Base-by-base conservation (phyloP, 2,329 filamentous ascomycete genomes). In the Colletotrichum sp. region DNA sequence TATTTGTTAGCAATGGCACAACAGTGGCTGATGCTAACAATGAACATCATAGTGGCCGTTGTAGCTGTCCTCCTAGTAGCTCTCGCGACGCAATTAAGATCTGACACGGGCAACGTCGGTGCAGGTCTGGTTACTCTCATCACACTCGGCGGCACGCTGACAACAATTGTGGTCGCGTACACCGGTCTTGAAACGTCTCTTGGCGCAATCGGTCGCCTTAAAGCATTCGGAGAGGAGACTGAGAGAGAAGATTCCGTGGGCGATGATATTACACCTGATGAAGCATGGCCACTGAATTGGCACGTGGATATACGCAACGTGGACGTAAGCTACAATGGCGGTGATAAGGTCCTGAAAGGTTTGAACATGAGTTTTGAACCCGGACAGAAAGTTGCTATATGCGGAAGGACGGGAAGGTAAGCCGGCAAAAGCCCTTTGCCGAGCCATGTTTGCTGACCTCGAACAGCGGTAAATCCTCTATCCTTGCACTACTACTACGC, bases 1-100 rank as follows among this genome's bases (percentile, higher is more conserved):
- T 93, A 93, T 78, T 85, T 92, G 1, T 83, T 93, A 2, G 87
- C 85, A 64, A 88, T 88, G 79, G 87, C 92, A 32, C 91, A 93
- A 79, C 86, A 88, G 58, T 93, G 91, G 91, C 85, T 92, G 0
- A 85, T 80, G 0, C 83, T 92, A 0, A 85, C 87, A 0, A 82
- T 92, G 3, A 85, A 89, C 66, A 77, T 91, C 6, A 79, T 91
- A 0, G 87, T 91, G 0, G 86, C 88, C 0, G 82, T 83, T 3
- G 81, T 91, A 16, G 88, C 89, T 1, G 81, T 88, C 1, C 76
- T 88, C 2, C 79, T 92, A 0, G 85, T 91, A 2, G 80, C 85
- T 4, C 81, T 92, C 1, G 86, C 89, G 0, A 89, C 90, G 0
- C 83, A 85, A 68, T 77, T 86, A 16, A 80, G 80, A 5, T 80